Evolutionary conservation across 331 rosid genomes (phyloP), one percentile per base, ranked within the genome.

Genomic region (Acacia concinna): DNA sequence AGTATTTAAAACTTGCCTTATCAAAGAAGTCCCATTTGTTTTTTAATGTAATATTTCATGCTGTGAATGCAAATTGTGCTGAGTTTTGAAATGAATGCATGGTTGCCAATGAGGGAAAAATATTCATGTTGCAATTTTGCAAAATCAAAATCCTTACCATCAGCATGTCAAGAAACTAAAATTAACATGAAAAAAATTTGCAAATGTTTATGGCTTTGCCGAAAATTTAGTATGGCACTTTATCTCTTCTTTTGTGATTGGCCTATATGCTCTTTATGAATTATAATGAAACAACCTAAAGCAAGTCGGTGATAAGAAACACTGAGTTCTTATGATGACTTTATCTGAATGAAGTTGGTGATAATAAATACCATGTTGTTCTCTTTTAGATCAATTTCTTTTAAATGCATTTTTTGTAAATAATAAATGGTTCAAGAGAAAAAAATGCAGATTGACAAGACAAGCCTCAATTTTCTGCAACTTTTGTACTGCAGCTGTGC

Each of bases 61-160:
- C 40, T 46, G 40, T 76, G 63, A 41, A 76, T 23, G 15, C 20
- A 65, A 80, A 71, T 47, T 54, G 32, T 57, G 56, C 20, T 75
- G 81, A 65, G 46, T 76, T 31, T 79, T 68, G 79, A 79, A 62
- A 49, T 18, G 54, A 60, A 40, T 15, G 69, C 41, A 8, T 32
- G 70, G 41, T 40, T 85, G 5, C 47, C 18, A 25, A 28, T 49
- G 41, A 44, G 23, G 62, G 67, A 62, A 37, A 20, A 63, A 31
- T 10, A 63, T 70, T 46, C 44, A 3, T 74, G 74, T 73, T 47
- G 60, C 77, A 51, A 23, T 78, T 74, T 46, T 40, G 68, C 30
- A 43, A 79, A 81, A 74, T 17, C 38, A 73, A 27, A 65, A 68
- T 28, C 47, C 56, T 74, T 17, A 47, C 63, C 72, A n/a, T 60